These are phyloP conservation scores for Pleurotus platypus DNA, from an alignment of 768 basidiomycete genomes.

Conservation along the genomic window DNA sequence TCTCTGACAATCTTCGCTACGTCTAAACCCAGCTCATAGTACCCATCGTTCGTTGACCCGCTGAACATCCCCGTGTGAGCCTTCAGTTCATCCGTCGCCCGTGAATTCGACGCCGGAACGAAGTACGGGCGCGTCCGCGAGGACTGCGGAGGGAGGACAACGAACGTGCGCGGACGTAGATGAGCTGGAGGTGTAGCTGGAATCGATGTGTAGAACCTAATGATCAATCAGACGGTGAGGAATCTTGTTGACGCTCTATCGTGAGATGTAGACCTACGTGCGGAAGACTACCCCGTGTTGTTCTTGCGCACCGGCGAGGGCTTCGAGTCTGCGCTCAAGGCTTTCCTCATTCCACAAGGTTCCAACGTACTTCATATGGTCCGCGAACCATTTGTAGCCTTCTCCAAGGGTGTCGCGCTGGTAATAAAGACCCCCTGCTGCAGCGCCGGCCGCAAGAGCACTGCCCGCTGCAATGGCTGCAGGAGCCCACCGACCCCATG, in stretches of 20 bases:
- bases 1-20: slow-evolving; percentile 61
- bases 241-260: too few relatives aligned
- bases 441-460: slow-evolving; percentile 75
- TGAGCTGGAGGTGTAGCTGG: slow-evolving; percentile 64
- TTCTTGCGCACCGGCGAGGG: slow-evolving; percentile 56
- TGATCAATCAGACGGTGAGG: too few relatives aligned
- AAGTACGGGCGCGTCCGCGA: slow-evolving; percentile 51
- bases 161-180: slow-evolving; percentile 66
- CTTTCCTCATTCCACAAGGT: slow-evolving; percentile 77
- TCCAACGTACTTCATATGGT: slow-evolving; percentile 88
- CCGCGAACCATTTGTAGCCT: slow-evolving; percentile 72
- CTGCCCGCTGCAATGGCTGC: slow-evolving; percentile 71
- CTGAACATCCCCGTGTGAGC: slow-evolving; percentile 92
- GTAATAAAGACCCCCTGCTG: slow-evolving; percentile 82
- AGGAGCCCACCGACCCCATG: slow-evolving; percentile 64
- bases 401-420: slow-evolving; percentile 70
- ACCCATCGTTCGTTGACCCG: slow-evolving; percentile 80
- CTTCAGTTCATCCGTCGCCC: slow-evolving; percentile 72
- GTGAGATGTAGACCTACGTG: slow-evolving; percentile 44
- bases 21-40: slow-evolving; percentile 78
- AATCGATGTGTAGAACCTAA: slow-evolving; percentile 77
- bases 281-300: slow-evolving; percentile 66
- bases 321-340: slow-evolving; percentile 58
- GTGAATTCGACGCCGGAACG: slow-evolving; percentile 57
- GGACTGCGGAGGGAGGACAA: slow-evolving; percentile 61